These are phyloP conservation scores for Hypoxylon sp. DNA, from an alignment of 2,329 filamentous ascomycete genomes.

Conservation along the genomic window DNA sequence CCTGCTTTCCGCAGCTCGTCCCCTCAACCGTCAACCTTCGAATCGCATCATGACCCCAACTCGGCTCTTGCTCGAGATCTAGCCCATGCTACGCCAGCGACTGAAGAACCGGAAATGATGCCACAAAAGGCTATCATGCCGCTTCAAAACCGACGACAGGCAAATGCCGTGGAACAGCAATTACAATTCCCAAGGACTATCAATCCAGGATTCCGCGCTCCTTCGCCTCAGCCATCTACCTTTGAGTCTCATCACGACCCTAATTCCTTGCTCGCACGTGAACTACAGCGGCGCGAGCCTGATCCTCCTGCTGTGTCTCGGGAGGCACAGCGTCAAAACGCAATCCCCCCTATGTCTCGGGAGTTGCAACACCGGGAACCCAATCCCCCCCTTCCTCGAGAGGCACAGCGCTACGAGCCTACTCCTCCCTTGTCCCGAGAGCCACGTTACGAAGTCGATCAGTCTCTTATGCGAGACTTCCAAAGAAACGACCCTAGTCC, in stretches of 20 bases:
- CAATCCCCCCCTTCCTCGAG: slow-evolving; percentile 11
- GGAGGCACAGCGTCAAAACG: slow-evolving; percentile 26
- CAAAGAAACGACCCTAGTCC: slow-evolving; percentile 24
- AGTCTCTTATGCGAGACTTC: slow-evolving; percentile 11
- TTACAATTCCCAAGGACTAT: slow-evolving; percentile 90
- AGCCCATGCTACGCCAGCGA: slow-evolving; percentile 61
- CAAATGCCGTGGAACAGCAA: slow-evolving; percentile 28
- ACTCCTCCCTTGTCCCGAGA: slow-evolving; percentile 14
- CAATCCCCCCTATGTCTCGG: slow-evolving; percentile 10
- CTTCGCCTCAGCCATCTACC: slow-evolving; percentile 92
- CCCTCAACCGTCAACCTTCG: slow-evolving; percentile 91
- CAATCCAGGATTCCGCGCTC: slow-evolving; percentile 93
- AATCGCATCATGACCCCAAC: slow-evolving; percentile 90
- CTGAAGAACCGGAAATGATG: slow-evolving; percentile 63
- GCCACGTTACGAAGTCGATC: slow-evolving; percentile 11
- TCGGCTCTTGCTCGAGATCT: slow-evolving; percentile 77
- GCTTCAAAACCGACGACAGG: slow-evolving; percentile 35
- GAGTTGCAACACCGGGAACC: slow-evolving; percentile 30
- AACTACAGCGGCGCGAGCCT: slow-evolving; percentile 25
- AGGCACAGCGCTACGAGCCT: slow-evolving; percentile 22
- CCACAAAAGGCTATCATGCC: slow-evolving; percentile 61
- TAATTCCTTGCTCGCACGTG: slow-evolving; percentile 76
- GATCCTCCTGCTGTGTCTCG: slow-evolving; percentile 22
- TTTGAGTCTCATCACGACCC: slow-evolving; percentile 94
- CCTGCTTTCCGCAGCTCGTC: slow-evolving; percentile 96